A percentile compares a stretch with the other conserved stretches of the same genome.
These are phyloP conservation scores for Venturia pyrina DNA, from an alignment of 2,329 filamentous ascomycete species.

Conservation along the genomic window DNA sequence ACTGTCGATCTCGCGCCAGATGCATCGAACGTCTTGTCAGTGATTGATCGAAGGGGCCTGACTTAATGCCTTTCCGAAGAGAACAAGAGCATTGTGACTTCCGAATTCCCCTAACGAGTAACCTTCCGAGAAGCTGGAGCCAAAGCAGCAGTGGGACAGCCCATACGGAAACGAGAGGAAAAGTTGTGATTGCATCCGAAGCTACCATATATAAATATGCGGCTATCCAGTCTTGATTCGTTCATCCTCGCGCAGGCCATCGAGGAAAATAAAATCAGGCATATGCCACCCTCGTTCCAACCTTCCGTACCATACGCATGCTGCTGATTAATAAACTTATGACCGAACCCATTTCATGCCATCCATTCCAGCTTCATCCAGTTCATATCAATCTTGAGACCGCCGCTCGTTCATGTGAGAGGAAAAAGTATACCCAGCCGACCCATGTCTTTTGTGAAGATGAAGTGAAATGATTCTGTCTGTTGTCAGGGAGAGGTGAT, in stretches of 20 bases:
- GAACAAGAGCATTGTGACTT: too few species aligned
- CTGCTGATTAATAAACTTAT: not conserved
- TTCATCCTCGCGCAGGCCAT: not conserved
- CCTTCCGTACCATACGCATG: not conserved
- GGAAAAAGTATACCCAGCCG: not conserved
- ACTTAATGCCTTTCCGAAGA: too few species aligned
- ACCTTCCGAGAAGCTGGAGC: too few species aligned
- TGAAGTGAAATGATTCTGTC: not conserved
- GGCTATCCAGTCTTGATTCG: slow-evolving; percentile 1
- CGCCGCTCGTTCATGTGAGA: not conserved
- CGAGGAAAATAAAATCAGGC: not conserved
- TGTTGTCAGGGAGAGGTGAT: not conserved
- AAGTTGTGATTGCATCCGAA: not conserved
- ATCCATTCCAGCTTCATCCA: not conserved
- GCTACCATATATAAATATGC: slow-evolving; percentile 1
- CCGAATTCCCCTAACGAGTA: too few species aligned
- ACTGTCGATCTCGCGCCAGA: too few species aligned
- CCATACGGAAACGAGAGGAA: not conserved
- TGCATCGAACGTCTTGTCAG: too few species aligned
- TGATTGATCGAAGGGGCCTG: too few species aligned
- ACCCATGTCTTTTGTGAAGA: slow-evolving; percentile 6
- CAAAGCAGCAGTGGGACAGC: not conserved
- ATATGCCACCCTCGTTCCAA: not conserved
- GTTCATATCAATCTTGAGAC: not conserved
- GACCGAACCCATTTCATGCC: not conserved